These are phyloP conservation scores for Fusarium praegraminearum DNA, from an alignment of 2,329 filamentous ascomycete genomes.

Conservation along the genomic window DNA sequence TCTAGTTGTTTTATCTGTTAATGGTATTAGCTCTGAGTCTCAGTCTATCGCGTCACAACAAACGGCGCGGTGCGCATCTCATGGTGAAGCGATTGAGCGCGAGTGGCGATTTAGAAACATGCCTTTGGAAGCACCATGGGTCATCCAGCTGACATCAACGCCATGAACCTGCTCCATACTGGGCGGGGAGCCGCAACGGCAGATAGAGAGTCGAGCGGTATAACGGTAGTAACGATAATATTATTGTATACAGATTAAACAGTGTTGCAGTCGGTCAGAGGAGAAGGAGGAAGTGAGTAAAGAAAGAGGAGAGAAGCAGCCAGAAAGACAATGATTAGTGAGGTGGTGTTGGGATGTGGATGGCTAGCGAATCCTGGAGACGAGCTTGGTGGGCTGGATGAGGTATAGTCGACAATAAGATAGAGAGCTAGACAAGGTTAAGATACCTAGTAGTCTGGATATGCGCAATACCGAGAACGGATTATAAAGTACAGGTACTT, in stretches of 20 bases:
- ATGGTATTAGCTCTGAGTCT: constrained; percentile 20
- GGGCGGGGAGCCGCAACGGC: constrained; percentile 35
- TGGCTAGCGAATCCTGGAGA: constrained; percentile 41
- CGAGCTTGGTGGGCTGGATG: constrained; percentile 32
- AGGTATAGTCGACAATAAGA: constrained; percentile 27
- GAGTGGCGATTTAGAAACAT: constrained; percentile 53
- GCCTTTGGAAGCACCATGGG: constrained; percentile 86
- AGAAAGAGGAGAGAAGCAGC: constrained; percentile 27
- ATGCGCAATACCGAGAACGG: constrained; percentile 28
- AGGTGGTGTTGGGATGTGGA: constrained; percentile 36
- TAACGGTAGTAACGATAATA: constrained; percentile 13
- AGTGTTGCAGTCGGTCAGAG: constrained; percentile 15
- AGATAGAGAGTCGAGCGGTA: constrained; percentile 12
- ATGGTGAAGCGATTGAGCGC: constrained; percentile 14
- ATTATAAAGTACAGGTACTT: constrained; percentile 36
- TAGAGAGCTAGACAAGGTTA: constrained; percentile 32
- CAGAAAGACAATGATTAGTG: constrained; percentile 33
- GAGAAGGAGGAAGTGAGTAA: constrained; percentile 11
- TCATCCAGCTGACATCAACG: constrained; percentile 91
- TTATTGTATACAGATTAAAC: constrained; percentile 19
- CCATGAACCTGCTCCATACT: constrained; percentile 84
- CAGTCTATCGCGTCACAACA: not conserved
- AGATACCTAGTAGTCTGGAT: constrained; percentile 10
- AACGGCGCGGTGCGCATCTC: constrained; percentile 29
- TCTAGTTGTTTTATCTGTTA: constrained; percentile 50